Evolutionary conservation across 1,139 yeast species (phyloP), one percentile per base, ranked within the genome.

Genomic region (Nematodospora anomalae): DNA sequence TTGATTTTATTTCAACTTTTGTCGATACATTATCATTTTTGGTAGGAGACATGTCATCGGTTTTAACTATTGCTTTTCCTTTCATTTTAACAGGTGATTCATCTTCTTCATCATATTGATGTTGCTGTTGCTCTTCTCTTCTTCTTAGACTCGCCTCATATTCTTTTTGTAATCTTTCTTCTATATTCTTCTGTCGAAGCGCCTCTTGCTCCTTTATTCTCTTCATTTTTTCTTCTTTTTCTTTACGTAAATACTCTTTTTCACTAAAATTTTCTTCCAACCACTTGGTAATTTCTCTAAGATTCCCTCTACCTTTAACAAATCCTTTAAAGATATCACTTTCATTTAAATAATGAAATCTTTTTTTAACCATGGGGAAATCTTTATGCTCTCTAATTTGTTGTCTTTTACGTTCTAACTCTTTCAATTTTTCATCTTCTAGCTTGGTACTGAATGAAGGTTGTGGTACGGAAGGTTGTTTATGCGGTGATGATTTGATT

Each of bases 241-340:
- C 63, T 33, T 59, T 50, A 3, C 36, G 35, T 21, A 42, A 28
- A 16, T 62, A 56, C n/a, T 56, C 68, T 11, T 53, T 53, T 41
- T 55, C 55, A 36, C 57, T 52, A 45, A 54, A 64, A 43, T 65
- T 67, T 4, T 64, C 67, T 12, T 59, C 57, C 28, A 82, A 58
- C 60, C 79, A 67, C 36, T 64, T 67, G 22, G 80, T 71, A 10
- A 83, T 74, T 34, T 74, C 72, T 40, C 80, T 67, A 22, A 80
- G 55, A 41, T 80, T 74, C 8, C 80, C 79, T 34, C 77, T 74
- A 27, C 79, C 80, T 23, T 76, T 72, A 34, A 76, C 80, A 51
- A 80, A 77, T 1, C 83, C 83, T 34, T 78, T 78, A 44, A 78
- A 73, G 25, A 83, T 70, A 43, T 79, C 74, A 23, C 77, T 67